Evolutionary conservation across 768 basidiomycete genomes (phyloP), one percentile per base, ranked within the genome.

Genomic region (Infundibulicybe gibba): DNA sequence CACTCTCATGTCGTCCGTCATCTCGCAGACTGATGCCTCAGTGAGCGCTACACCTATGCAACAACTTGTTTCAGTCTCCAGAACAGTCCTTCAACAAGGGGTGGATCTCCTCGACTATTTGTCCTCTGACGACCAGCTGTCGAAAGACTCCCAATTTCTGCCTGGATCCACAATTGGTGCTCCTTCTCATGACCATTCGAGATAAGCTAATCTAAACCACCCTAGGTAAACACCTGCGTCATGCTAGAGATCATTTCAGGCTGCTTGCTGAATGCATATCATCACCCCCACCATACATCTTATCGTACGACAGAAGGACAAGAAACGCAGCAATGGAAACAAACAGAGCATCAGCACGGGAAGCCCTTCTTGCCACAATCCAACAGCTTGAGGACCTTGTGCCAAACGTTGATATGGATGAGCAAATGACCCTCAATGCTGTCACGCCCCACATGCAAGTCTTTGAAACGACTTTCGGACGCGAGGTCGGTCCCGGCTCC

Each of bases 131-230:
- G 78, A 80, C 13, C 88, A 91, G 60, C 75, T 93, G 44, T 78
- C 72, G 11, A 71, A 73, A 13, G 71, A 76, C 45, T 90, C 89
- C n/a, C 75, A 79, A 58, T 82, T 77, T 56, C 73, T 93, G 43
- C 87, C 89, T n/a, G 90, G 90, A 13, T 90, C 89, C 9, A 91
- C 90, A 5, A 93, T 93, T 48, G 90, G 90, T 89, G 63, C 48
- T 61, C 55, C 45, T 5, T 32, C 45, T n/a, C n/a, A 32, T 46
- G 32, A 40, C 39, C 34, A 30, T 34, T 44, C n/a, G 20, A 37
- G 15, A 32, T 41, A 14, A 44, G 12, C 40, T 44, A 43, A 45
- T 32, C 45, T 42, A 33, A 17, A 34, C 38, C 39, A 19, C 15
- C 14, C 15, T 52, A 91, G 90, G 90, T 41, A 93, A 93, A 67